Base-by-base conservation (phyloP, 2,329 filamentous ascomycete genomes). In the Fusarium pseudograminearum region DNA sequence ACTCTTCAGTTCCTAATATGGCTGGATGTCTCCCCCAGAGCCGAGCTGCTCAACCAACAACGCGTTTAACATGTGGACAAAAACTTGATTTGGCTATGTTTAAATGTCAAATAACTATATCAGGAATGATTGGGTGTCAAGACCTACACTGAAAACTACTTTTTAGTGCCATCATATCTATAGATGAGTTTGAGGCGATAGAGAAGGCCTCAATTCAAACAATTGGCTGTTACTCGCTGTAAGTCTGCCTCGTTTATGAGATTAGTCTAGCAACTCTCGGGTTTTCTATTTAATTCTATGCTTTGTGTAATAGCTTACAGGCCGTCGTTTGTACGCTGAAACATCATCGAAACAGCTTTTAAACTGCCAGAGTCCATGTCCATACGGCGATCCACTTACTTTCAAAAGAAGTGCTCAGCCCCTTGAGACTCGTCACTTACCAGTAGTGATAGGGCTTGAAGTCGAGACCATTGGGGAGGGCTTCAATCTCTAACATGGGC, bases 141-240 rank as follows among this genome's bases (percentile, higher is more conserved):
- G 15, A 2, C n/a, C 11, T 38, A 24, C 33, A 20, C 7, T 31
- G 26, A 24, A 20, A 26, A 45, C 24, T 11, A 30, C 22, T 34
- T 30, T 54, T 67, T 26, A 47, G 28, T 53, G 57, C 36, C 41
- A 34, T 14, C 20, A 44, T 33, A n/a, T 38, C 34, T 41, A 20
- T 38, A 22, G 14, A 26, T 20, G 11, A 15, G 24, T 58, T 41
- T 30, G 30, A 31, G 30, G 31, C 28, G 12, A 16, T 8, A 4
- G 20, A 6, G 20, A n/a, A 14, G n/a, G 64, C 57, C 50, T 38
- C 65, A 67, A 67, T 50, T 67, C 65, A 63, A 67, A 67, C 14
- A 11, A 52, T 41, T 52, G 57, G 50, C 30, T 28, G 34, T 15
- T 33, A 8, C 31, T 46, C 22, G 26, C 18, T 40, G 42, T 12